phyloP scores from a whole-genome alignment of 768 basidiomycete genomes.

The Candolleomyces eurysporus region DNA sequence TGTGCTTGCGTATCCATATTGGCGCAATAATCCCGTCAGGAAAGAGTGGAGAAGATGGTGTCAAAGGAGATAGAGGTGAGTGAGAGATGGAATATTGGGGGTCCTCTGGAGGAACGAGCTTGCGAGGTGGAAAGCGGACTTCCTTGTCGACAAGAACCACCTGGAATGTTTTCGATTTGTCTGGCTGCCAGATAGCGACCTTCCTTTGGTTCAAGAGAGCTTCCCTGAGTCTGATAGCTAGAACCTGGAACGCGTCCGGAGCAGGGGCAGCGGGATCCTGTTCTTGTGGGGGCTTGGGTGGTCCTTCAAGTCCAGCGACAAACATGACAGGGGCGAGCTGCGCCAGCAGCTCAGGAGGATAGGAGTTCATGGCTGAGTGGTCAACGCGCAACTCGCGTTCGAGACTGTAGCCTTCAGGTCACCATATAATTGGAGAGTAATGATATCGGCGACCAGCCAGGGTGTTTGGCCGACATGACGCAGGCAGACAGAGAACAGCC shows the following conservation, averaged over 20 bases:
- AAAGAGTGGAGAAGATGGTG: conserved; percentile 82
- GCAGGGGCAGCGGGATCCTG: conserved; percentile 25
- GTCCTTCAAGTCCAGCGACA: conserved; percentile 74
- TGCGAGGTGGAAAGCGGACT: conserved; percentile 85
- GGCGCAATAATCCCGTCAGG: conserved; percentile 97
- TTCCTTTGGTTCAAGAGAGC: conserved; percentile 63
- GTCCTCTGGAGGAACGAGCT: conserved; percentile 61
- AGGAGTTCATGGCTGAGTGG: conserved; percentile 72
- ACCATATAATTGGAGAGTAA: neutral
- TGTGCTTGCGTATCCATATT: conserved; percentile 97
- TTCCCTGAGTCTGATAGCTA: conserved; percentile 64
- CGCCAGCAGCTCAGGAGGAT: conserved; percentile 85
- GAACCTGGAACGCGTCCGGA: conserved; percentile 61
- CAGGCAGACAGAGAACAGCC: neutral
- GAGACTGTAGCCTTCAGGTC: neutral
- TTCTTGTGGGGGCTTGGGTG: conserved; percentile 23
- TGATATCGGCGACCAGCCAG: neutral
- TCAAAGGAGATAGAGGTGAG: conserved; percentile 93
- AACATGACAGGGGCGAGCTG: conserved; percentile 95
- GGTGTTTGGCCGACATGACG: neutral
- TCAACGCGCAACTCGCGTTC: neutral
- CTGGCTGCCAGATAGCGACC: conserved; percentile 69
- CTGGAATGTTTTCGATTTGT: conserved; percentile 74
- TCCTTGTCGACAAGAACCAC: conserved; percentile 82
- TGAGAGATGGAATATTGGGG: conserved; percentile 58